phyloP scores from a whole-genome alignment of 2,329 filamentous ascomycete species.

The Pestalotiopsis sp. region DNA sequence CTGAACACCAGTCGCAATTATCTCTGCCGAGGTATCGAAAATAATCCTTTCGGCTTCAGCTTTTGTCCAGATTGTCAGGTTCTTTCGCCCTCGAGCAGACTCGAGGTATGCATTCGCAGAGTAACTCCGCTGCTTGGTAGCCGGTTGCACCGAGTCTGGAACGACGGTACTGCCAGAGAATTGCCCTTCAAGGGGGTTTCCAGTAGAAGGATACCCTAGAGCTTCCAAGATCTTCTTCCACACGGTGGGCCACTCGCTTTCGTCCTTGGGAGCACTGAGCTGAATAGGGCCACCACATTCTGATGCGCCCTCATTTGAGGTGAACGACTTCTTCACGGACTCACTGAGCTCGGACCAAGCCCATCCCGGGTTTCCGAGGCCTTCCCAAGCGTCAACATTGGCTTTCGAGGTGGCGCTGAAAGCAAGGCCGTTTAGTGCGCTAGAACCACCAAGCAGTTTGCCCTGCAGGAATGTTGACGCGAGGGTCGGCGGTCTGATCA shows the following conservation, averaged over 20 bases:
- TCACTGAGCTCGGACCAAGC: slow-evolving; percentile 18
- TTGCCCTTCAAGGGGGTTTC: slow-evolving; percentile 13
- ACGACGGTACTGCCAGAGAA: slow-evolving; percentile 10
- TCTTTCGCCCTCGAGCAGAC: slow-evolving; percentile 4
- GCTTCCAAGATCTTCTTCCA: slow-evolving; percentile 15
- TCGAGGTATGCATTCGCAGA: slow-evolving; percentile 17
- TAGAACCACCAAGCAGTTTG: slow-evolving; percentile 19
- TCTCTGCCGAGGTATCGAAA: slow-evolving; percentile 8
- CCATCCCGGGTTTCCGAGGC: slow-evolving; percentile 22
- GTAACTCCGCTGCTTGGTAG: slow-evolving; percentile 17
- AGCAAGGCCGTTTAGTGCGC: slow-evolving; percentile 17
- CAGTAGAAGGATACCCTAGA: slow-evolving; percentile 14
- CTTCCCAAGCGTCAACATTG: slow-evolving; percentile 18
- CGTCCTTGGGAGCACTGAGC: slow-evolving; percentile 12
- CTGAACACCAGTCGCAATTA: neutral
- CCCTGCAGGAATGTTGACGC: slow-evolving; percentile 17
- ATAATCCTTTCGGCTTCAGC: slow-evolving; percentile 13
- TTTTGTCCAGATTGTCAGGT: slow-evolving; percentile 18
- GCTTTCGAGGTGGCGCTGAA: slow-evolving; percentile 16
- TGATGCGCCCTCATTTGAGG: neutral
- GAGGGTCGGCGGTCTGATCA: neutral
- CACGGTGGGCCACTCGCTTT: slow-evolving; percentile 12
- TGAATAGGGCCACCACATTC: slow-evolving; percentile 9
- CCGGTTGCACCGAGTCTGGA: slow-evolving; percentile 15
- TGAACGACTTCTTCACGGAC: slow-evolving; percentile 12